Evolutionary conservation across 768 basidiomycete genomes (phyloP).

Genomic region (Thelephora ganbajun): DNA sequence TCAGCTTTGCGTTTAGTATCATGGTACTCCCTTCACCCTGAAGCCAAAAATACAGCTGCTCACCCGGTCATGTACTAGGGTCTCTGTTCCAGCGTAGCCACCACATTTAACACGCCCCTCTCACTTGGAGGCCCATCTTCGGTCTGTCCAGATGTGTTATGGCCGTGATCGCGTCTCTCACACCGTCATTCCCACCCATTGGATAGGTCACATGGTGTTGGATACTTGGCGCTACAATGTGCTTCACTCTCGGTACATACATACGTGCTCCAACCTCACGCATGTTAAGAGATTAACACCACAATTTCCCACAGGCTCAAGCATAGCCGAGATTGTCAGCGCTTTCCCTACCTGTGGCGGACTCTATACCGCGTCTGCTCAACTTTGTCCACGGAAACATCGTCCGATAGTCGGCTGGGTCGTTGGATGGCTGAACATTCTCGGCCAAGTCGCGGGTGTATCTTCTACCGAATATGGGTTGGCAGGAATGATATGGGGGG

Average conservation of each 20-base stretch:
- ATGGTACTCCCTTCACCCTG: slow-evolving; percentile 28
- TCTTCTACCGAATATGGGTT: slow-evolving; percentile 81
- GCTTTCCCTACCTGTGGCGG: slow-evolving; percentile 67
- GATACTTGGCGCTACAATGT: slow-evolving; percentile 60
- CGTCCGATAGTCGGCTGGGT: slow-evolving; percentile 66
- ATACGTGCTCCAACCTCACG: not conserved
- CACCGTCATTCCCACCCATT: not conserved
- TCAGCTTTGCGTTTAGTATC: slow-evolving; percentile 67
- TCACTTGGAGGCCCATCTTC: slow-evolving; percentile 56
- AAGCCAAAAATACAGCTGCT: not conserved
- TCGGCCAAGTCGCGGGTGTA: slow-evolving; percentile 75
- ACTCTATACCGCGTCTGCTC: slow-evolving; percentile 74
- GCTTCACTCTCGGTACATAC: slow-evolving; percentile 44
- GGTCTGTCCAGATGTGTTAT: slow-evolving; percentile 17
- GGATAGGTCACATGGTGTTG: slow-evolving; percentile 54
- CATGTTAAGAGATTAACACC: not conserved
- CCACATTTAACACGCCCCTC: slow-evolving; percentile 66
- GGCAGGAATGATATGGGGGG: slow-evolving; percentile 69
- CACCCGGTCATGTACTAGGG: slow-evolving; percentile 24
- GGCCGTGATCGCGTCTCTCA: slow-evolving; percentile 8
- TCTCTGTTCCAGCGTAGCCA: slow-evolving; percentile 62
- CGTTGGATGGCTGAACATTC: slow-evolving; percentile 75
- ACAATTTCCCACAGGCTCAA: slow-evolving; percentile 24
- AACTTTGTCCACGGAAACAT: slow-evolving; percentile 47
- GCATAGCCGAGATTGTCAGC: slow-evolving; percentile 67